Percentiles rank a stretch among this genome's conserved stretches.
Evolutionary conservation across 2,329 filamentous ascomycete genomes (phyloP).

Genomic region (Tricladium varicosporioides): DNA sequence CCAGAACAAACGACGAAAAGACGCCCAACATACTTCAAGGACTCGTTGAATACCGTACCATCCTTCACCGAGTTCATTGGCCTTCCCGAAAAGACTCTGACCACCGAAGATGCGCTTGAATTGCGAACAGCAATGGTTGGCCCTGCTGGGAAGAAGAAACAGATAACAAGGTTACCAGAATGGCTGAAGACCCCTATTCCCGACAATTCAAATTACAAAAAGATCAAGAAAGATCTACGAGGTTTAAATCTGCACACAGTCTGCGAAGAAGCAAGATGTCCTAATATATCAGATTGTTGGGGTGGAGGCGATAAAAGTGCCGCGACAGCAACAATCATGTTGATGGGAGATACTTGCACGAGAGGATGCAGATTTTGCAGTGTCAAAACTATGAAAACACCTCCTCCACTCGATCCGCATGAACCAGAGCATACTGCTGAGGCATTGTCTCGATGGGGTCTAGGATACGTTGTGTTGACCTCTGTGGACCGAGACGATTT

Average conservation of each 20-base stretch:
- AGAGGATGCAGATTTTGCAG: conserved; percentile 95
- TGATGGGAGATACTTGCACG: conserved; percentile 98
- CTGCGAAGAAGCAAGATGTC: conserved; percentile 95
- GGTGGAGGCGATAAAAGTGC: conserved; percentile 84
- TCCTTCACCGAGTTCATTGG: conserved; percentile 58
- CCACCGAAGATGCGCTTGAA: conserved; percentile 55
- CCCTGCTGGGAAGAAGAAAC: conserved; percentile 59
- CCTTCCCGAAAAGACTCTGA: conserved; percentile 41
- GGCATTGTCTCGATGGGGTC: conserved; percentile 85
- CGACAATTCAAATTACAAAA: conserved; percentile 79
- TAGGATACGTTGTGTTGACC: conserved; percentile 95
- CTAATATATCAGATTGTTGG: conserved; percentile 98
- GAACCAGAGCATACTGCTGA: conserved; percentile 97
- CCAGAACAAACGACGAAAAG: conserved; percentile 25
- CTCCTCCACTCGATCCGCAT: conserved; percentile 83
- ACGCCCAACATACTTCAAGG: conserved; percentile 37
- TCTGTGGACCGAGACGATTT: conserved; percentile 93
- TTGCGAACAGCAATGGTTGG: conserved; percentile 63
- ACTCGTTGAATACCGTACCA: conserved; percentile 42
- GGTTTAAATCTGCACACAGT: conserved; percentile 91
- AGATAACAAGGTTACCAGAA: conserved; percentile 73
- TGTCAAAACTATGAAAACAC: conserved; percentile 80
- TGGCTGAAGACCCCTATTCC: conserved; percentile 98
- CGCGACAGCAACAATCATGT: conserved; percentile 97
- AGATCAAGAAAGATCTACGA: conserved; percentile 89